Evolutionary conservation across 2,329 filamentous ascomycete genomes (phyloP), one percentile per base, ranked within the genome.

Genomic region (Trichoderma sp.): DNA sequence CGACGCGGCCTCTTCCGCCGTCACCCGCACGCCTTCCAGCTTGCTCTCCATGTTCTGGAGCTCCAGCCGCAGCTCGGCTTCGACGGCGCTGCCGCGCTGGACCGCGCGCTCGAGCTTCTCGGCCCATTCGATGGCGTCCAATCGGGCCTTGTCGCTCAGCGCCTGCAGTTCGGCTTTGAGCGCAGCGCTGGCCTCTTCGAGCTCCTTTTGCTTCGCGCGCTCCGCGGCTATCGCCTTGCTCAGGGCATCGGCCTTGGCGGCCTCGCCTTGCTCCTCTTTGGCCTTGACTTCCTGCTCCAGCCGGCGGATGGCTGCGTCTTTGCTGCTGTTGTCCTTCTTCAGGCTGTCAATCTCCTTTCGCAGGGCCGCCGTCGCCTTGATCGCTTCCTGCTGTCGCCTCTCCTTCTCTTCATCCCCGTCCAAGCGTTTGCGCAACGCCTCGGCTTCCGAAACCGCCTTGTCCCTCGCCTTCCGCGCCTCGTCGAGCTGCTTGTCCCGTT

Each of bases 1-100:
- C 3, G 93, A 94, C 1, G 93, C 93, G 0, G 88, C 92, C 76
- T 99, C 95, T 78, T 99, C 95, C 1, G 92, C 92, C 39, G 90
- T 86, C 19, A 88, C 86, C 63, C 95, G 89, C 78, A 97, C 88
- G 9, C 90, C 87, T 77, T 99, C 95, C 63, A 99, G 83, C 75
- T 96, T 96, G 71, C 90, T 89, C 78, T 99, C 96, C 68, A 97
- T 83, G 17, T 89, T 85, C 76, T 90, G 80, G 9, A 86, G 76
- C 77, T 98, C 94, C n/a, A 85, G 84, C 71, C 91, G 90, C 71
- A 96, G 81, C 73, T 97, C 94, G 6, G 89, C 78, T 75, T 97
- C 91, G 7, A 86, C 79, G 12, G 86, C 81, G 14, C 85, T 85
- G 21, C 88, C 83, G 30, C 87, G 88, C 75, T 96, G 91, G 59